Evolutionary conservation across 1,284 basidiomycete species (phyloP).

Genomic region (Leccinum pachyderme): DNA sequence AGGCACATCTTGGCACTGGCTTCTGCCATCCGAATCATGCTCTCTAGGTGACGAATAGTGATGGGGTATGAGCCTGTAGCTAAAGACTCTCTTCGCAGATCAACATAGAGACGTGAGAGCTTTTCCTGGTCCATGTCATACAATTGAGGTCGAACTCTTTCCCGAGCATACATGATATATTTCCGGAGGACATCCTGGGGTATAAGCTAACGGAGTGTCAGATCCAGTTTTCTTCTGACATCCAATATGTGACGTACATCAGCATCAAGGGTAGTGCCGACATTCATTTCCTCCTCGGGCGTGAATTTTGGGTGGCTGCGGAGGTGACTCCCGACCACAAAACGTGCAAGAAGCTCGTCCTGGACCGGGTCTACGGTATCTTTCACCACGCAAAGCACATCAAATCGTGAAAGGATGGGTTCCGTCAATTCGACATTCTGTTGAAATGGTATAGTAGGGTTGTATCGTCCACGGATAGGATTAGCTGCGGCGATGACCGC

Average conservation of each 20-base stretch:
- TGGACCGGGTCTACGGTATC: conserved; percentile 96
- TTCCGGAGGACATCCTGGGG: conserved; percentile 97
- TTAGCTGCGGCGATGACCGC: conserved; percentile 98
- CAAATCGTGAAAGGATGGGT: conserved; percentile 98
- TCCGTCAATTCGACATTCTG: conserved; percentile 99
- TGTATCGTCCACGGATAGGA: conserved; percentile 93
- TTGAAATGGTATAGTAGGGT: conserved; percentile 96
- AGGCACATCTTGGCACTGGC: conserved; percentile 98
- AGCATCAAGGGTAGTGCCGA: conserved; percentile 85
- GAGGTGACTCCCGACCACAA: conserved; percentile 95
- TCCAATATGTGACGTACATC: conserved; percentile 61
- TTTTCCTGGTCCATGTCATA: conserved; percentile 97
- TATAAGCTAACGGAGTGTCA: conserved; percentile 67
- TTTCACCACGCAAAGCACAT: conserved; percentile 97
- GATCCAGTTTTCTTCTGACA: conserved; percentile 1
- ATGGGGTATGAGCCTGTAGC: conserved; percentile 98
- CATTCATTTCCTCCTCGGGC: conserved; percentile 84
- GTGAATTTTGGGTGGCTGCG: conserved; percentile 94
- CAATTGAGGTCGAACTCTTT: conserved; percentile 89
- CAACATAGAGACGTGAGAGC: conserved; percentile 91
- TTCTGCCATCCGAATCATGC: conserved; percentile 99
- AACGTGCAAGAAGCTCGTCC: conserved; percentile 95
- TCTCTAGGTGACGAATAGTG: conserved; percentile 96
- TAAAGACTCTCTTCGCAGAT: conserved; percentile 92
- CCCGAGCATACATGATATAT: conserved; percentile 99